Percentiles rank a stretch among this genome's conserved stretches.
Evolutionary conservation across 345 rosid genomes (phyloP).

Genomic region (Brassica napus): Da-Ae NC_063440.1:1449001-1449500

Average conservation of each 20-base stretch:
- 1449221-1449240: background rate
- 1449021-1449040: background rate
- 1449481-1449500: slow-evolving; percentile 84
- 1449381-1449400: slow-evolving; percentile 36
- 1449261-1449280: background rate
- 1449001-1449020: slow-evolving; percentile 77
- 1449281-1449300: slow-evolving; percentile 25
- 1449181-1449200: slow-evolving; percentile 90
- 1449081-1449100: slow-evolving; percentile 22
- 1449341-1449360: slow-evolving; percentile 43
- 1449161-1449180: slow-evolving; percentile 93
- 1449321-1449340: slow-evolving; percentile 39
- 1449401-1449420: background rate
- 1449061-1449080: background rate
- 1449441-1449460: background rate
- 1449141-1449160: slow-evolving; percentile 98
- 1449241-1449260: background rate
- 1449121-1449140: slow-evolving; percentile 98
- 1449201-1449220: slow-evolving; percentile 96
- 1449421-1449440: background rate
- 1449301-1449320: slow-evolving; percentile 43
- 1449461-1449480: slow-evolving; percentile 80
- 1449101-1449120: slow-evolving; percentile 98
- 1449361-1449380: slow-evolving; percentile 41
- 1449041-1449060: background rate